Percentiles rank a stretch among this genome's conserved stretches.
Evolutionary conservation across 139 green algal species (phyloP).

Genomic region (Closterium sp.): DNA sequence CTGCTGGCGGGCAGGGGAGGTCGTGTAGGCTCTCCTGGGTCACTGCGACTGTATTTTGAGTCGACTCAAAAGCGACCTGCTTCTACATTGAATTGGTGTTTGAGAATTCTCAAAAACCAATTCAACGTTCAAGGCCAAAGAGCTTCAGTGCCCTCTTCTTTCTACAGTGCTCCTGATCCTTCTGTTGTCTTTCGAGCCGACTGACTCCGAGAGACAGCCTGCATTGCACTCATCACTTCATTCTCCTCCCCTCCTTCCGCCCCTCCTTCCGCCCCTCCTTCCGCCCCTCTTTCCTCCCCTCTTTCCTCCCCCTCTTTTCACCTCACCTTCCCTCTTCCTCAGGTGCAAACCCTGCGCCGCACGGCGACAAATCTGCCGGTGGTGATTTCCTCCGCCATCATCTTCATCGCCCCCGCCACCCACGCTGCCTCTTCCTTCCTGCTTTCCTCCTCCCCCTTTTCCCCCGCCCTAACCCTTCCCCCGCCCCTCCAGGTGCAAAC

Average conservation of each 20-base stretch:
- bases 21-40: no score
- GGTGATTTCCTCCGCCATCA: constrained; percentile 86
- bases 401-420: constrained; percentile 26
- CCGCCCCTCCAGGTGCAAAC: constrained; percentile 31
- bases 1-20: constrained; percentile 48
- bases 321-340: neutral
- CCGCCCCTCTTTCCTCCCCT: neutral
- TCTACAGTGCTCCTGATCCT: no score
- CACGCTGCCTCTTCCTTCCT: neutral
- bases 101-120: no score
- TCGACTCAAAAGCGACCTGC: no score
- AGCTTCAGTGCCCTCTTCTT: no score
- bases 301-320: neutral
- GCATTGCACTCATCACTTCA: constrained; percentile 55
- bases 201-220: no score
- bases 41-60: neutral
- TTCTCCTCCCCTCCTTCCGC: neutral
- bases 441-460: neutral
- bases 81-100: no score
- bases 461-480: neutral
- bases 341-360: constrained; percentile 70
- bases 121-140: no score
- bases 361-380: constrained; percentile 86
- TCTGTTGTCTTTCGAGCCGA: no score
- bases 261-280: neutral